Base-by-base conservation (phyloP, 2,329 filamentous ascomycete species). In the Fusarium nematophilum region DNA sequence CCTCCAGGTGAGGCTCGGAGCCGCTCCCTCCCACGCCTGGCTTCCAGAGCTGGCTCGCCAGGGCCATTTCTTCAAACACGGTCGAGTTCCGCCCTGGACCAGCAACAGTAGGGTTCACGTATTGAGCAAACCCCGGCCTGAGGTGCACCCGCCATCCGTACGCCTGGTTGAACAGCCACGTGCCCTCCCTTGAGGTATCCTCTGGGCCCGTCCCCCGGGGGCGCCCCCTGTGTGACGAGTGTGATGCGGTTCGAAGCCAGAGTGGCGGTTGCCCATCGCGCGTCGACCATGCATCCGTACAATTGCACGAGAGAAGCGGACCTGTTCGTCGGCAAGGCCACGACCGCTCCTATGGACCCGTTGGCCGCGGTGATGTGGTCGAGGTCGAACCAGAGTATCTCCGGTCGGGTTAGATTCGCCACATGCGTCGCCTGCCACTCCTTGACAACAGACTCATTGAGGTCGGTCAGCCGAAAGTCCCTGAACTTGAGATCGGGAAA, bases 281-380 rank as follows among this genome's bases (percentile, higher is more conserved):
- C 63, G 15, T 66, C 63, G 2, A 66, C 48, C 63, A 59, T 62
- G 10, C 63, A 66, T 2, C 63, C 62, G 4, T 66, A 66, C 1
- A 66, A n/a, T 13, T 66, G 59, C 5, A 56, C 39, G 2, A 51
- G 17, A 3, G 50, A 15, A 8, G 14, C 44, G 3, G 47, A 56
- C 3, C 31, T 42, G 18, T 61, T 55, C 0, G 53, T 50, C 1
- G 63, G 63, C 0, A 52, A 46, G 3, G 51, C 59, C 3, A 66
- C 27, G 1, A 59, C n/a, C 0, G 50, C 42, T 0, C 63, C 63
- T 2, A 64, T 39, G 3, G 63, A 66, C 3, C 39, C 56, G 2
- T 55, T 61, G 0, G 62, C 56, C n/a, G n/a, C n/a, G 5, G 54
- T 53, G 5, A 48, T 33, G 2, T 62, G 43, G 11, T 42, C 52